Percentiles rank a stretch among this genome's conserved stretches.
Conservation (phyloP, 1,284 basidiomycete species). For the Malassezia psittaci region DNA sequence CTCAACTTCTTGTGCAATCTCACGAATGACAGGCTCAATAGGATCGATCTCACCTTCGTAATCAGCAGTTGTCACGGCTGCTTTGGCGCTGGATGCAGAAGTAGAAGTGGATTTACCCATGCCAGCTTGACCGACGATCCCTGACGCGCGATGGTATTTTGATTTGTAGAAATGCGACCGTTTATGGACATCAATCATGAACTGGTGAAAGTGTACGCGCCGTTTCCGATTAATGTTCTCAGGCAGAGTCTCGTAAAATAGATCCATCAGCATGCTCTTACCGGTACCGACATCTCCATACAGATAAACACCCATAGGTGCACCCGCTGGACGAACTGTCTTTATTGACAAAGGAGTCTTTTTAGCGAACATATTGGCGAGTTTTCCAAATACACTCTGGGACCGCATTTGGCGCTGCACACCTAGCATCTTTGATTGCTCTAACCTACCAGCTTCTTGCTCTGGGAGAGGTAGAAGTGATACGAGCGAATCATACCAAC, state of each 20-base stretch:
- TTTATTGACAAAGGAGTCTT: constrained; percentile 12
- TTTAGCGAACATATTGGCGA: constrained; percentile 16
- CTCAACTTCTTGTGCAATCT: constrained; percentile 60
- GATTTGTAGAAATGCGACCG: constrained; percentile 61
- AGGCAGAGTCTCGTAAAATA: constrained; percentile 81
- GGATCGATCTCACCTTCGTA: constrained; percentile 58
- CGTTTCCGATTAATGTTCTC: constrained; percentile 62
- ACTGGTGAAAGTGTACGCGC: constrained; percentile 74
- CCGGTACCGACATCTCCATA: constrained; percentile 95
- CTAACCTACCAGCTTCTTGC: constrained; percentile 2
- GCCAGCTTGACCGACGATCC: constrained; percentile 33
- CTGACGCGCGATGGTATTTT: constrained; percentile 37
- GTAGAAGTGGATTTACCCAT: constrained; percentile 8
- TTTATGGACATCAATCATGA: constrained; percentile 98
- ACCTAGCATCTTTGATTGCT: background rate
- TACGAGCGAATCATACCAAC: background rate
- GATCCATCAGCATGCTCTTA: constrained; percentile 91
- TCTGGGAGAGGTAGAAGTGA: constrained; percentile 9
- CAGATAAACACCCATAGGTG: constrained; percentile 86
- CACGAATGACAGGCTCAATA: constrained; percentile 75
- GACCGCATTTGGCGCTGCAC: background rate
- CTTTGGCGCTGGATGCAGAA: constrained; percentile 4
- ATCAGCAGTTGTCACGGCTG: background rate
- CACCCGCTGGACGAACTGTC: constrained; percentile 50
- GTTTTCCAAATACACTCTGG: constrained; percentile 13